A percentile compares a stretch with the other conserved stretches of the same genome.
These are phyloP conservation scores for Daldinia concentrica DNA, from an alignment of 495 filamentous ascomycete genomes.

Conservation along the genomic window DNA sequence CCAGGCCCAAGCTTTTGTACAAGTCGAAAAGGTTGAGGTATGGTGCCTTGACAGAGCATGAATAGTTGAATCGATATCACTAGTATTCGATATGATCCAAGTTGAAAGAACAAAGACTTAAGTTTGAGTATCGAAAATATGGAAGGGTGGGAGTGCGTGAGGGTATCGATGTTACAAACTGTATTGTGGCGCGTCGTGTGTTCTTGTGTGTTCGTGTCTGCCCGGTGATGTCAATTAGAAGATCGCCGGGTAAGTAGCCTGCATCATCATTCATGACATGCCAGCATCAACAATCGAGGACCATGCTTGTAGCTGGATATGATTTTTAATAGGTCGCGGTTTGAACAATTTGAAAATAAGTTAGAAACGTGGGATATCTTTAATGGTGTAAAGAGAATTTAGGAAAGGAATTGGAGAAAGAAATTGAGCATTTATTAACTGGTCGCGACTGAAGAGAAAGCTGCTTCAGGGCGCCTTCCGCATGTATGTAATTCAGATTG, in stretches of 20 bases:
- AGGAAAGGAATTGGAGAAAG: slow-evolving; percentile 1
- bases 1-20: slow-evolving; percentile 20
- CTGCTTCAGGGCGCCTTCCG: slow-evolving; percentile 4
- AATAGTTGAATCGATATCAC: background rate
- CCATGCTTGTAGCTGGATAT: background rate
- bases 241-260: slow-evolving; percentile 28
- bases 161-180: background rate
- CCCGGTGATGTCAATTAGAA: slow-evolving; percentile 48
- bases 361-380: background rate
- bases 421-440: background rate
- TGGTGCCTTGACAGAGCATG: background rate
- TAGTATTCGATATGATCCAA: background rate
- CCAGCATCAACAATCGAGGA: slow-evolving; percentile 12
- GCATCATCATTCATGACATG: slow-evolving; percentile 21
- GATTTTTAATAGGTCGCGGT: background rate
- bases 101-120: slow-evolving; percentile 11
- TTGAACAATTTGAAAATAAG: background rate
- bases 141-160: background rate
- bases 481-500: slow-evolving; percentile 6
- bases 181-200: slow-evolving; percentile 2
- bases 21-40: slow-evolving; percentile 3
- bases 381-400: background rate
- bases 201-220: slow-evolving; percentile 26
- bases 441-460: slow-evolving; percentile 19
- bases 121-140: background rate